Conservation (phyloP, 352 stramenopile species). For the Phytopythium mirpurense region DNA sequence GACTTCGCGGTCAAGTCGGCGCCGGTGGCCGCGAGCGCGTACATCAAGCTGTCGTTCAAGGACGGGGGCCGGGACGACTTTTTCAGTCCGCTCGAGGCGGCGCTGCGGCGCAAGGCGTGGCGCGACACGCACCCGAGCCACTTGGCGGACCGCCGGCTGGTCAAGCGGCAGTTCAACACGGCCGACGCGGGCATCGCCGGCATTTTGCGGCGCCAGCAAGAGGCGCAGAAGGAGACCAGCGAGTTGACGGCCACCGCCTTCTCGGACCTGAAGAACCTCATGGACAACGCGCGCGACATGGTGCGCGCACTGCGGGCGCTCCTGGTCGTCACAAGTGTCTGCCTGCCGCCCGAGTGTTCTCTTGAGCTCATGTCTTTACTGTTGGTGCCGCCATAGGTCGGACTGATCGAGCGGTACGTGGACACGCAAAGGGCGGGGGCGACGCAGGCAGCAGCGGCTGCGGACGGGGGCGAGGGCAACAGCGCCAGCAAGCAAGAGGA, state of each 20-base stretch:
- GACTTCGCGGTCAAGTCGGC: conserved; percentile 42
- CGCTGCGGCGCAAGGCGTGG: conserved; percentile 67
- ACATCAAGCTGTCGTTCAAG: conserved; percentile 87
- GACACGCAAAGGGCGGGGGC: conserved; percentile 65
- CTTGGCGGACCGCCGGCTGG: conserved; percentile 60
- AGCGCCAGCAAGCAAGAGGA: conserved; percentile 40
- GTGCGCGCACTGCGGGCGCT: no score
- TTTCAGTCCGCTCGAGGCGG: conserved; percentile 63
- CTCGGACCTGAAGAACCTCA: conserved; percentile 87
- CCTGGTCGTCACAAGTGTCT: no score
- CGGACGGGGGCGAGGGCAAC: conserved; percentile 6
- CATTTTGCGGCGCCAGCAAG: conserved; percentile 74
- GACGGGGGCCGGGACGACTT: conserved; percentile 82
- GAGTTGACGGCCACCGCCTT: conserved; percentile 82
- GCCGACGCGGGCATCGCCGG: conserved; percentile 76
- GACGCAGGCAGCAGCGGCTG: conserved; percentile 8
- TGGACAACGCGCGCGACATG: conserved; percentile 89
- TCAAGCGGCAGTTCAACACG: conserved; percentile 76
- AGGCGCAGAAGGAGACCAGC: conserved; percentile 74
- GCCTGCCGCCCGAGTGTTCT: no score
- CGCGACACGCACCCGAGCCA: conserved; percentile 72
- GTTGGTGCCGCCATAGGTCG: conserved; percentile 18
- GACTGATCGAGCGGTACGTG: conserved; percentile 89
- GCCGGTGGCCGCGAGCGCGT: conserved; percentile 37
- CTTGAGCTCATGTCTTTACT: background rate